Base-by-base conservation (phyloP, 208 protist species). In the Trypanosomatidae sp. region DNA sequence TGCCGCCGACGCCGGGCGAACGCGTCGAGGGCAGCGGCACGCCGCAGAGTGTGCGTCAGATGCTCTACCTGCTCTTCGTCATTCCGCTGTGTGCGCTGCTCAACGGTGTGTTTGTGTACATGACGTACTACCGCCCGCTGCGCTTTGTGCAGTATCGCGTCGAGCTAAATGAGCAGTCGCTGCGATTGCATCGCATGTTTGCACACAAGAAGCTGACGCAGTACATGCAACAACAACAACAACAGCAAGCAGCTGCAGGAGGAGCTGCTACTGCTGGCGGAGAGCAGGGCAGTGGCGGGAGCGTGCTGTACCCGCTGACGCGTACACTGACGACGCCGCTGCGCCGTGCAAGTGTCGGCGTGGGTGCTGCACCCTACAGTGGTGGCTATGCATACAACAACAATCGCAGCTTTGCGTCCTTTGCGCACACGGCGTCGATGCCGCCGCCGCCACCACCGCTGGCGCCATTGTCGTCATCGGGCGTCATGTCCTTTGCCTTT, bases 21-120 rank as follows among this genome's bases (percentile, higher is more conserved):
- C 48, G 78, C 6, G 53, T 76, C 15, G 52, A 51, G 0, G 60
- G 61, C 28, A 50, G 58, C 13, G 39, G 22, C 7, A 42, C 76
- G 11, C 57, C 57, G 5, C 52, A 56, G 24, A 58, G 28, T 8
- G 82, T 84, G 59, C 61, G 66, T 54, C 75, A 92, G 59, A 69
- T 68, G 48, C 46, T 92, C 33, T 88, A 87, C 48, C 49, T 88
- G 5, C 62, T 92, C 15, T 77, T 86, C 38, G 45, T 79, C 24
- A 67, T 92, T 27, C 83, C 78, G 0, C 20, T 27, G 0, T 76
- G 61, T 38, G 64, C 56, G 4, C 20, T 30, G 24, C 28, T 63
- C 2, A 79, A 88, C 42, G 48, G 47, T 1, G 20, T 83, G 0
- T 78, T 72, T 37, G 42, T 88, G 3, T 92, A 88, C 52, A 66